These are phyloP conservation scores for Aspergillus aculeatinus DNA, from an alignment of 2,329 filamentous ascomycete species.

Conservation along the genomic window DNA sequence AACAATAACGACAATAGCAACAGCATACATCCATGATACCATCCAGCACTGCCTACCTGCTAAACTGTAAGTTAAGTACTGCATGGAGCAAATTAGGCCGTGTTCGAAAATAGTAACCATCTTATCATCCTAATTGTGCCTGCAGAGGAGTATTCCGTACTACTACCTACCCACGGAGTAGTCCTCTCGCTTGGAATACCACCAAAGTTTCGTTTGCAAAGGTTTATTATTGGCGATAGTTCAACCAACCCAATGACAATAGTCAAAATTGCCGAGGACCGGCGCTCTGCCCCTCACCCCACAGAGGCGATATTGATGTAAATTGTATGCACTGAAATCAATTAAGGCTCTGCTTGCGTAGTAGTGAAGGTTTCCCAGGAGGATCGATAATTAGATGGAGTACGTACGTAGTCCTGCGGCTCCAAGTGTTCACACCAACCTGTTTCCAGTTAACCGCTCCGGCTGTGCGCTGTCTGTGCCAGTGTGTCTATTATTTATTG, in stretches of 20 bases:
- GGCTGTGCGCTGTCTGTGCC: not conserved
- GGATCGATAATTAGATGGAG: too few relatives aligned
- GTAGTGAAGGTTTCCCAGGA: not conserved
- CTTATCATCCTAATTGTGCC: not conserved
- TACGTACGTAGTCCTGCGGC: not conserved
- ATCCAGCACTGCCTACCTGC: not conserved
- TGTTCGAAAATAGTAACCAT: not conserved
- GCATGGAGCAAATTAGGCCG: not conserved
- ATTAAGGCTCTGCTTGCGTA: too few relatives aligned
- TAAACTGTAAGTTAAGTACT: too few relatives aligned
- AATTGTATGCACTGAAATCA: too few relatives aligned
- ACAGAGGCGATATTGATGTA: not conserved
- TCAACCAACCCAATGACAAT: not conserved
- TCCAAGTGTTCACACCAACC: not conserved
- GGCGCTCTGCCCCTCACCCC: conserved; percentile 4
- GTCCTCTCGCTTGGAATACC: too few relatives aligned
- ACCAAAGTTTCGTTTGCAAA: too few relatives aligned
- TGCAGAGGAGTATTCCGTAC: too few relatives aligned
- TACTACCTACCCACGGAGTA: too few relatives aligned
- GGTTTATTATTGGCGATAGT: too few relatives aligned
- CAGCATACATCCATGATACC: not conserved
- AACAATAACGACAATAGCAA: too few relatives aligned
- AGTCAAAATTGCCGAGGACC: conserved; percentile 11
- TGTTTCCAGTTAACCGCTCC: not conserved
- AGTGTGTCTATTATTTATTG: not conserved